Base-by-base conservation (phyloP, 495 filamentous ascomycete genomes). In the Penicillium antarcticum region DNA sequence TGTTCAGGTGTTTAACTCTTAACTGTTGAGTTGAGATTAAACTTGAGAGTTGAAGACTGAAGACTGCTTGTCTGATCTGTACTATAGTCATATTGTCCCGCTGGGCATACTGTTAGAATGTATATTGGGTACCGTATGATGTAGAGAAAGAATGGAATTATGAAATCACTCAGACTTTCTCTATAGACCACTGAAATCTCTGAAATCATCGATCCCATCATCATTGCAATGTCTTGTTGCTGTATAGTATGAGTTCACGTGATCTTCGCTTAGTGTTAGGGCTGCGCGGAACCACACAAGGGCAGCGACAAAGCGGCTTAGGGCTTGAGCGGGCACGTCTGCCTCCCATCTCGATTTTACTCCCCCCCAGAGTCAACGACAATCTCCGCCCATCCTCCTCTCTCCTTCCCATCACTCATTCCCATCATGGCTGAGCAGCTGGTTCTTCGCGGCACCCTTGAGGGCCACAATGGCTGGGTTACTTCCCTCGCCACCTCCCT, bases 361-460 rank as follows among this genome's bases (percentile, higher is more conserved):
- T 31, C 66, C 65, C 68, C 70, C 67, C 66, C 67, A 72, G 71
- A 67, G 71, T 72, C 71, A 69, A 74, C 68, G 70, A 72, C 71
- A 69, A 68, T 61, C 69, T 74, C 69, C 67, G 67, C 70, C 72
- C 69, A 65, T 69, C 70, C 61, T 62, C 32, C 66, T 69, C 70
- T 63, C 65, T 60, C 67, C 62, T 73, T 67, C 26, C 26, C 69
- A 73, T 71, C 70, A 68, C 69, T 67, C 70, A 72, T 63, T 69
- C 65, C 69, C 63, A 77, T 70, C 73, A 96, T 95, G 89, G 84
- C 87, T 78, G 92, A 97, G 82, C 89, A 95, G 82, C 81, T 97
- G 72, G 90, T 95, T 80, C 88, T 95, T 77, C 90, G 91, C 78
- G 92, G 92, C 71, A 92, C 88, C 81, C 91, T 97, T 72, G 92